These are phyloP conservation scores for Pilaira anomala DNA, from an alignment of 192 early-diverging fungal species.

Conservation along the genomic window DNA sequence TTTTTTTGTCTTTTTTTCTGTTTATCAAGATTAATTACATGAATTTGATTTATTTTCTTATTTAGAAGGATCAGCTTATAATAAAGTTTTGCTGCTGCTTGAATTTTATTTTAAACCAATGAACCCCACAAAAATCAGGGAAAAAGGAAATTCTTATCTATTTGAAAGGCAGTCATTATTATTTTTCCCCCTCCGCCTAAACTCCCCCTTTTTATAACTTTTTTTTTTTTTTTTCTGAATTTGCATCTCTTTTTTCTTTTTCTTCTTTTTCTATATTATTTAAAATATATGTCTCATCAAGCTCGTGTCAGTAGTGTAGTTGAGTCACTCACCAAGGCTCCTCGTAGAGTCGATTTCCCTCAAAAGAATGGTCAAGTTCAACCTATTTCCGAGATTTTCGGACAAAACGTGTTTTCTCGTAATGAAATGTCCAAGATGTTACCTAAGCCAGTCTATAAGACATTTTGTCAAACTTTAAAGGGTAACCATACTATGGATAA, in stretches of 20 bases:
- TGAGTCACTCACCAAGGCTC: conserved; percentile 57
- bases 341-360: conserved; percentile 80
- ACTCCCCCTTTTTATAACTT: neutral
- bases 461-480: conserved; percentile 89
- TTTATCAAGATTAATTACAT: too few relatives aligned
- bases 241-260: neutral
- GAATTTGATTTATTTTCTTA: too few relatives aligned
- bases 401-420: conserved; percentile 90
- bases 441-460: conserved; percentile 92
- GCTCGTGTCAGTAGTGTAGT: conserved; percentile 45
- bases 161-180: too few relatives aligned
- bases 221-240: neutral
- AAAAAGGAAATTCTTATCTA: too few relatives aligned
- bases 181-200: too few relatives aligned
- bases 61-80: too few relatives aligned
- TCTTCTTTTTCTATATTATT: neutral
- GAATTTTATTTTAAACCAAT: too few relatives aligned
- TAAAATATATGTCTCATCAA: conserved; percentile 34
- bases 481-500: conserved; percentile 88
- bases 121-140: too few relatives aligned
- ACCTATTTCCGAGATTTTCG: conserved; percentile 90
- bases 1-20: too few relatives aligned
- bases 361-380: conserved; percentile 65
- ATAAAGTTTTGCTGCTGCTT: too few relatives aligned
- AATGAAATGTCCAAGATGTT: conserved; percentile 84